Conservation (phyloP, 306 rosid species). For the Cicer arietinum region DNA sequence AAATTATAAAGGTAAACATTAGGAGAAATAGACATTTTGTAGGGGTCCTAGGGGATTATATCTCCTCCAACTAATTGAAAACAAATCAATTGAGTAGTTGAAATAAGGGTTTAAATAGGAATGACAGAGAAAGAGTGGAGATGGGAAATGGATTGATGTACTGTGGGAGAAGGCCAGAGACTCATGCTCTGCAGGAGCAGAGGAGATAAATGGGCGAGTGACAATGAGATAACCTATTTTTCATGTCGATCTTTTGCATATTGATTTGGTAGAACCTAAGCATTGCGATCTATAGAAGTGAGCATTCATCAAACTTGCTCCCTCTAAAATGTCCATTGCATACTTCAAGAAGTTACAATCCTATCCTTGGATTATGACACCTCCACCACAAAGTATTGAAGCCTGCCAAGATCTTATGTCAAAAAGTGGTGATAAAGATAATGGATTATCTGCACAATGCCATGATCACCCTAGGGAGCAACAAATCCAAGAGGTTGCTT, state of each 20-base stretch:
- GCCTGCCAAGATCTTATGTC: too few relatives aligned
- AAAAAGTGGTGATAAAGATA: too few relatives aligned
- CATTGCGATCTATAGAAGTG: neutral
- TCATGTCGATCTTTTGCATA: neutral
- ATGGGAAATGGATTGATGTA: neutral
- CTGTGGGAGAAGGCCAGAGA: neutral
- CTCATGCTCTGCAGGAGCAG: neutral
- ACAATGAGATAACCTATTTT: neutral
- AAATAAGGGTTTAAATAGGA: neutral
- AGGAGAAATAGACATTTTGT: neutral
- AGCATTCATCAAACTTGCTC: neutral
- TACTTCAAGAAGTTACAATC: neutral
- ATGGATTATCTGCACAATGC: too few relatives aligned
- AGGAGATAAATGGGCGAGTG: neutral
- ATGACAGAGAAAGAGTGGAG: neutral
- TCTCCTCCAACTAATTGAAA: neutral
- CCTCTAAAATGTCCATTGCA: neutral
- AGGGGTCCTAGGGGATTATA: neutral
- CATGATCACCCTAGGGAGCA: neutral
- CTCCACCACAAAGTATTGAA: too few relatives aligned
- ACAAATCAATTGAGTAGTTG: neutral
- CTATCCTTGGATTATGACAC: neutral
- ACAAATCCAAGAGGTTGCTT: neutral
- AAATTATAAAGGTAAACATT: neutral
- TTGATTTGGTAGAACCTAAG: conserved; percentile 1